Percentiles rank a stretch among this genome's conserved stretches.
These are phyloP conservation scores for Hibiscus syriacus DNA, from an alignment of 345 rosid genomes.

Conservation along the genomic window DNA sequence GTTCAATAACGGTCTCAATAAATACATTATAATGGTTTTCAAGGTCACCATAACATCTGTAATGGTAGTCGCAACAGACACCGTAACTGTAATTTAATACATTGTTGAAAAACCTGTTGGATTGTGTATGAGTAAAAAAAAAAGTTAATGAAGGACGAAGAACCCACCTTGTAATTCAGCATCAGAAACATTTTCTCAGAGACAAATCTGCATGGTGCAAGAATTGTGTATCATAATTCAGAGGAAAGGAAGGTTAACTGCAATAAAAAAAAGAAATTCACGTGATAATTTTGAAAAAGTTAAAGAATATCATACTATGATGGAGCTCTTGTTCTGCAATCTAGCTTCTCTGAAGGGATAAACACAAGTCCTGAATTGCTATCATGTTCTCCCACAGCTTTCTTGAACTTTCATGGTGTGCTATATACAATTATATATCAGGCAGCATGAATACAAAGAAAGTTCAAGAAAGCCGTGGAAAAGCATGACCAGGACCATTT, in stretches of 20 bases:
- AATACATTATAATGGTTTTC: background rate
- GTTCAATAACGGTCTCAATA: background rate
- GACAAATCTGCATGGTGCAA: background rate
- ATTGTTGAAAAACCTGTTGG: no score
- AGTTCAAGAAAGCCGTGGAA: slow-evolving; percentile 97
- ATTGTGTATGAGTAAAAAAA: background rate
- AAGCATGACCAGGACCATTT: slow-evolving; percentile 65
- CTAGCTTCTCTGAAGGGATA: background rate
- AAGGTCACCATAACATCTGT: no score
- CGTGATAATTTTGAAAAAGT: background rate
- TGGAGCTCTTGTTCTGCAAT: background rate
- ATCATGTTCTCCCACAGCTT: slow-evolving; percentile 84
- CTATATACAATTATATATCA: no score
- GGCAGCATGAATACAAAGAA: slow-evolving; percentile 11
- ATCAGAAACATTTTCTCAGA: no score
- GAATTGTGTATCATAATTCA: slow-evolving; percentile 1
- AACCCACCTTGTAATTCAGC: slow-evolving; percentile 16
- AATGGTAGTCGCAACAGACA: no score
- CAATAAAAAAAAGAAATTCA: background rate
- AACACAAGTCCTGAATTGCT: slow-evolving; percentile 36
- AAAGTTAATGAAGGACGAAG: background rate
- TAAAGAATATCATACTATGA: slow-evolving; percentile 9
- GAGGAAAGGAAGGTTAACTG: background rate
- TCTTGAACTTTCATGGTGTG: slow-evolving; percentile 50
- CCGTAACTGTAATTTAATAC: no score